Evolutionary conservation across 257 asterid genomes (phyloP).

Genomic region (Apocynum venetum): DNA sequence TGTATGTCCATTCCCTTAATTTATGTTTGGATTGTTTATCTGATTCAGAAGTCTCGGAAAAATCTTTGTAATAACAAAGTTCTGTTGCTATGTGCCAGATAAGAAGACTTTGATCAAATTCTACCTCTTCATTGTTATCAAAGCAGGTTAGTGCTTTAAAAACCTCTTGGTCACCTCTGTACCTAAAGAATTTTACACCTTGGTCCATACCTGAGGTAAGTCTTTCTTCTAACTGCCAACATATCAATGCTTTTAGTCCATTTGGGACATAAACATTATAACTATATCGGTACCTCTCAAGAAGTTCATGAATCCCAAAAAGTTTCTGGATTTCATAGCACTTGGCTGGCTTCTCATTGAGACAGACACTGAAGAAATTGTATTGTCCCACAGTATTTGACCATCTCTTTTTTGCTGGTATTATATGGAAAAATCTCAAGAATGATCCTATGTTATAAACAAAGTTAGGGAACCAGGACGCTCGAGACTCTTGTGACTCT

Average conservation of each 20-base stretch:
- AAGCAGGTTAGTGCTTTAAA: not conserved
- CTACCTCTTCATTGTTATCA: not conserved
- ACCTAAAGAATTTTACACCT: not conserved
- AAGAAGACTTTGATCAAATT: slow-evolving; percentile 31
- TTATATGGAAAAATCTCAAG: not conserved
- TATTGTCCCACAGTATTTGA: slow-evolving; percentile 32
- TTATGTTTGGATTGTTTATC: not conserved
- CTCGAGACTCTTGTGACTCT: not conserved
- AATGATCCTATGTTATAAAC: not conserved
- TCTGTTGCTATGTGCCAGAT: slow-evolving; percentile 34
- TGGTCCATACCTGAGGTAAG: not conserved
- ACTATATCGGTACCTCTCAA: not conserved
- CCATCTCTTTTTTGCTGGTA: slow-evolving; percentile 28
- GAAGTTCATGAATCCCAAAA: not conserved
- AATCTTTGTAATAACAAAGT: slow-evolving; percentile 16
- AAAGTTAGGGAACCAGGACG: not conserved
- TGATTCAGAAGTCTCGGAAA: not conserved
- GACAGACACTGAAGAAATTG: slow-evolving; percentile 21
- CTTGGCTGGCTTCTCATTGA: slow-evolving; percentile 7
- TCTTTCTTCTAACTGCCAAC: not conserved
- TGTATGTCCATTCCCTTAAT: not conserved
- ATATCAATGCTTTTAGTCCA: not conserved
- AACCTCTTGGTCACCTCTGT: not conserved
- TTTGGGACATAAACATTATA: not conserved
- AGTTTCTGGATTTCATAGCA: not conserved